Evolutionary conservation across 2,329 filamentous ascomycete species (phyloP), one percentile per base, ranked within the genome.

Genomic region (Colletotrichum sp.): DNA sequence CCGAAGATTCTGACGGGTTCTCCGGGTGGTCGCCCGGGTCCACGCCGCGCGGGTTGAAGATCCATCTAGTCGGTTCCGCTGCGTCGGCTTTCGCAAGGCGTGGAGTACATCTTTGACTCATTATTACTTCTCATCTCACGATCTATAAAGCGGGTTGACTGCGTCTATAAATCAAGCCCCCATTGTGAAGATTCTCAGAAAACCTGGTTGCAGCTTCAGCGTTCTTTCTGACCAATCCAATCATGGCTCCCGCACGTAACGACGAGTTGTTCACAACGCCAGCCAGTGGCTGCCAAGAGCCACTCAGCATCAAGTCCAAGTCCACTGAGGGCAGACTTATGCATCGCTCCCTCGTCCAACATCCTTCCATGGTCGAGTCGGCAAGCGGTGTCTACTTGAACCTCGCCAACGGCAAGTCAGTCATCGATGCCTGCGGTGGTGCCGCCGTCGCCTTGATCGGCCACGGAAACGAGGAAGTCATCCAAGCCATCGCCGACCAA

Each of bases 331-430:
- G 78, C 7, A 74, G 57, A 34, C 77, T 85, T 6, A 77, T 85
- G 77, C 83, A 85, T 71, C 82, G 84, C n/a, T 84, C 83, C 3
- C 80, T 85, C 8, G 64, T 80, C 21, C 60, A 78, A 1, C 72
- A 77, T 0, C 84, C 84, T 0, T 77, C 78, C 7, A 69, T 76
- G 65, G 89, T 90, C 6, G 81, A 86, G 12, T 87, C 85, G 0
- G 90, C 87, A 2, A 80, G 81, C 0, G 87, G 87, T 0, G 79
- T 83, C 7, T 82, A 85, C 28, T 79, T 87, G 5, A 79, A 79
- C 2, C 82, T 86, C 6, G 76, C 81, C 10, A 80, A 83, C 36
- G 86, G 84, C 6, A 72, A 75, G 5, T 78, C 75, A 2, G 80
- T 85, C 28, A 77, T 86, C n/a, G 84, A 86, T 61, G 84, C 83